Evolutionary conservation across 805 yeast genomes (phyloP).

Genomic region (Saccharomycopsis olivae): DNA sequence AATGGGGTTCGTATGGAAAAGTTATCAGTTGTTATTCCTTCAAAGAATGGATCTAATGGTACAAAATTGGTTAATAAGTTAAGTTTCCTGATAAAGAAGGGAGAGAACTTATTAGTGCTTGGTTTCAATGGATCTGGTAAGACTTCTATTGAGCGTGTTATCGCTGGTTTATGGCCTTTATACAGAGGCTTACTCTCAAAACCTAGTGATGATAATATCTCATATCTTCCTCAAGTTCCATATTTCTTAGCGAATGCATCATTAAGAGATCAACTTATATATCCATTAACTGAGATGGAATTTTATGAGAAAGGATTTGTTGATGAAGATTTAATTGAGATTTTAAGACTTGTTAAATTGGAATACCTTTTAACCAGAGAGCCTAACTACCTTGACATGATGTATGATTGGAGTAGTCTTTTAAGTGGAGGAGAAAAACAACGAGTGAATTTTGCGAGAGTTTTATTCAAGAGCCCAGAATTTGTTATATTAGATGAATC

Average conservation of each 20-base stretch:
- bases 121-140: conserved; percentile 91
- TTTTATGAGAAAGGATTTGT: conserved; percentile 62
- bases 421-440: conserved; percentile 95
- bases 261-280: conserved; percentile 82
- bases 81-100: conserved; percentile 42
- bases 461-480: conserved; percentile 68
- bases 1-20: conserved; percentile 76
- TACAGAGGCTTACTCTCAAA: conserved; percentile 73
- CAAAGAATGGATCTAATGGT: conserved; percentile 48
- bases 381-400: conserved; percentile 27
- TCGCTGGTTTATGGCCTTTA: conserved; percentile 89
- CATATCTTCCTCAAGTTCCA: conserved; percentile 78
- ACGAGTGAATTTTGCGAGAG: conserved; percentile 78
- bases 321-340: conserved; percentile 58
- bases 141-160: conserved; percentile 70
- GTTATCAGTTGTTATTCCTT: conserved; percentile 74
- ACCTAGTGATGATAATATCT: conserved; percentile 59
- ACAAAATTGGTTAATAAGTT: conserved; percentile 51
- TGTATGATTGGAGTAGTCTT: conserved; percentile 79
- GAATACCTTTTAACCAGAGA: conserved; percentile 65
- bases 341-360: conserved; percentile 65
- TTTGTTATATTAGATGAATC: conserved; percentile 85
- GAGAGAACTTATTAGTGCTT: conserved; percentile 64
- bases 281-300: conserved; percentile 70
- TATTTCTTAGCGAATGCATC: conserved; percentile 71